These are phyloP conservation scores for Ustilago cynodontis DNA, from an alignment of 1,284 basidiomycete genomes.

Conservation along the genomic window DNA sequence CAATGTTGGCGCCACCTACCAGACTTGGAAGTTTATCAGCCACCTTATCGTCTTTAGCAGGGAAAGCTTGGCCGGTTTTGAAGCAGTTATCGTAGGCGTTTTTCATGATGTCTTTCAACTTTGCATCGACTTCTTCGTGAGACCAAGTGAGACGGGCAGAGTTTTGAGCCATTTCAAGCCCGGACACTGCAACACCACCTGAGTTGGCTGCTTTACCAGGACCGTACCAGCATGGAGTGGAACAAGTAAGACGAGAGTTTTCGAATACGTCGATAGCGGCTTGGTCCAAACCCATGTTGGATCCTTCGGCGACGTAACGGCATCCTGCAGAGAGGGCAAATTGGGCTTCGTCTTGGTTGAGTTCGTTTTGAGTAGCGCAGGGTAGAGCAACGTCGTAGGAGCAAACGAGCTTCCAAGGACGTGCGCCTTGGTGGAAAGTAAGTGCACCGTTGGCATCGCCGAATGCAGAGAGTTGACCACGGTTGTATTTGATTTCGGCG, in stretches of 20 bases:
- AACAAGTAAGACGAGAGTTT: constrained; percentile 73
- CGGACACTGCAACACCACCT: constrained; percentile 74
- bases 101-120: constrained; percentile 82
- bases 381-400: constrained; percentile 80
- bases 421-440: constrained; percentile 71
- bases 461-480: constrained; percentile 72
- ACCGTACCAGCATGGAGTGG: constrained; percentile 52
- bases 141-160: constrained; percentile 77
- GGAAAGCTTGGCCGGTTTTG: constrained; percentile 76
- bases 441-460: constrained; percentile 45
- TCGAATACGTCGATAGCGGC: constrained; percentile 83
- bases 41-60: constrained; percentile 72
- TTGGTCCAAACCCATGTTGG: constrained; percentile 73
- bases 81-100: constrained; percentile 78
- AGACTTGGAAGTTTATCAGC: constrained; percentile 73
- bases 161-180: constrained; percentile 83
- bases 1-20: constrained; percentile 81
- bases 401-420: constrained; percentile 81
- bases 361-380: constrained; percentile 83
- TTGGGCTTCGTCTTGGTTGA: constrained; percentile 79
- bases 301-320: constrained; percentile 82
- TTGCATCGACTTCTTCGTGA: constrained; percentile 78
- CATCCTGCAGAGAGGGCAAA: constrained; percentile 79
- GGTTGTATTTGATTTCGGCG: constrained; percentile 77
- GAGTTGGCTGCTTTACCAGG: constrained; percentile 63